These are phyloP conservation scores for Cyberlindnera mississippiensis DNA, from an alignment of 805 yeast genomes.

Conservation along the genomic window DNA sequence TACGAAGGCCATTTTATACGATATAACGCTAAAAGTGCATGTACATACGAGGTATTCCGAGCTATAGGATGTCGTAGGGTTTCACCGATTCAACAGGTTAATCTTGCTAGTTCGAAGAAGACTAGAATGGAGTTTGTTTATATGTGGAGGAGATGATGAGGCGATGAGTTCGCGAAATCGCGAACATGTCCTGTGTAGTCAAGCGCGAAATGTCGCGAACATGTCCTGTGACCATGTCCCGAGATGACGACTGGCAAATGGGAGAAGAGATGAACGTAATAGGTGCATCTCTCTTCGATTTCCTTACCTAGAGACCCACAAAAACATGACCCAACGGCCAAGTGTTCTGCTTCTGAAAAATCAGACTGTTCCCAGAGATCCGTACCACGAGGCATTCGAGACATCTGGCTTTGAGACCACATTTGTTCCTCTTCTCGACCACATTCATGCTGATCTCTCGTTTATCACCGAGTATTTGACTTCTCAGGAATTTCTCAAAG, in stretches of 20 bases:
- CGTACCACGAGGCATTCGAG: conserved; percentile 47
- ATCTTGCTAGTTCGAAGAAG: too few species aligned
- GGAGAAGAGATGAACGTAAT: conserved; percentile 10
- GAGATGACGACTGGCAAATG: conserved; percentile 5
- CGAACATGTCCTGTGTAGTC: too few species aligned
- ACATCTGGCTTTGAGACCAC: conserved; percentile 37
- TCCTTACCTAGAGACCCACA: too few species aligned
- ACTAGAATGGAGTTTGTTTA: too few species aligned
- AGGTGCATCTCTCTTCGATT: too few species aligned
- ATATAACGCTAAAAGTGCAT: neutral
- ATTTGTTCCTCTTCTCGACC: conserved; percentile 74
- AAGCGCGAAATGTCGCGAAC: neutral
- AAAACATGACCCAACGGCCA: conserved; percentile 1
- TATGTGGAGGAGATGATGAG: too few species aligned
- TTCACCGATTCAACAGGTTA: too few species aligned
- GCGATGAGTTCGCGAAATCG: too few species aligned
- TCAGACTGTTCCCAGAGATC: conserved; percentile 63
- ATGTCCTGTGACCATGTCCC: neutral
- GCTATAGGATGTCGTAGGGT: too few species aligned
- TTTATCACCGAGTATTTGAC: conserved; percentile 42
- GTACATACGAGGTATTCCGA: conserved; percentile 1
- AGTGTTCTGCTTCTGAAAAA: conserved; percentile 55
- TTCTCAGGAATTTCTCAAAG: conserved; percentile 37
- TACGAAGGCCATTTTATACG: neutral
- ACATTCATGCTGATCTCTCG: conserved; percentile 48